Evolutionary conservation across 106 monocot genomes (phyloP), one percentile per base, ranked within the genome.

Genomic region (Ottelia alismoides): DNA sequence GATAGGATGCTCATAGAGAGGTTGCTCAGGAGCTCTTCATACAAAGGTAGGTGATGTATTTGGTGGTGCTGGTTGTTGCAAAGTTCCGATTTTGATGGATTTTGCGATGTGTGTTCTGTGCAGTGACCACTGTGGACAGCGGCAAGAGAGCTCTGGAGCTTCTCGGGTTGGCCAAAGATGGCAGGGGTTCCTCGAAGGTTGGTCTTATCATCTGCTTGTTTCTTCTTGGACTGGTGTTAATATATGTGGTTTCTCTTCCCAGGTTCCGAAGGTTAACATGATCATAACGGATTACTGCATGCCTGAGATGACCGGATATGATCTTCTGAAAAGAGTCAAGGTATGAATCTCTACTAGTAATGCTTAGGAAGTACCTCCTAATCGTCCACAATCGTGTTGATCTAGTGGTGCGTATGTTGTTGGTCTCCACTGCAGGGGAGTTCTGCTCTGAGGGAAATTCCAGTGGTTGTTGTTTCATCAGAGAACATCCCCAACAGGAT

Each of bases 241-340:
- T n/a, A 0, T 19, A 1, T 53, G 26, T n/a, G n/a, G n/a, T 18
- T 7, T n/a, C 45, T 0, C 22, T 25, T 23, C 52, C 18, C 73
- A 85, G 81, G 76, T 65, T 18, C 45, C 64, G 3, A 65, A 79
- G 27, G 82, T 92, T 23, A 86, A 65, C 49, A 74, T 92, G 92
- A 92, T 92, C 20, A 79, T 92, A 22, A 92, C 92, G 1, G 92
- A 92, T 49, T 92, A 87, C 57, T 87, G 77, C 80, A 92, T 92
- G 92, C 92, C 92, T 29, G 92, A 77, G 64, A 92, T 92, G 92
- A 92, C 87, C 0, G 92, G 92, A 0, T 80, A 76, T 54, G 92
- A 92, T 27, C 92, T 92, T 17, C 82, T 92, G 23, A 86, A 86
- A 45, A 44, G 54, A 19, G 67, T 92, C 32, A 92, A 92, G 82